These are phyloP conservation scores for Yamadazyma atlantica DNA, from an alignment of 1,139 yeast species.

Conservation along the genomic window DNA sequence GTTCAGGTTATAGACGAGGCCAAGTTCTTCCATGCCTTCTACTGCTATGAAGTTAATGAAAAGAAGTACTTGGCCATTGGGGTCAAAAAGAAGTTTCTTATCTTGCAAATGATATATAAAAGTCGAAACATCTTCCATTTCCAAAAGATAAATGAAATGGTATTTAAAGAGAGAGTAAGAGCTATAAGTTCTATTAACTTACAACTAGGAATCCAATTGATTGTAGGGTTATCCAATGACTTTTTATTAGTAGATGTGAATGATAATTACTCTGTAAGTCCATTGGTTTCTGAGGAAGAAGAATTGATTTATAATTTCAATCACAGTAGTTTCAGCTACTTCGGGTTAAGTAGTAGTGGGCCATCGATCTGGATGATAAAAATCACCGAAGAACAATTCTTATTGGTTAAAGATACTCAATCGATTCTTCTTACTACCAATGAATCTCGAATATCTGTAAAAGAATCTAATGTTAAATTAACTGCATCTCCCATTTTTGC, in stretches of 20 bases:
- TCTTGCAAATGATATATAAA: conserved; percentile 29
- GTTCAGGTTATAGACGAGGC: conserved; percentile 32
- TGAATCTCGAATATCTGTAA: conserved; percentile 11
- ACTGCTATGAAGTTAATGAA: conserved; percentile 20
- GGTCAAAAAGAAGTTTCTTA: conserved; percentile 29
- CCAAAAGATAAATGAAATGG: conserved; percentile 23
- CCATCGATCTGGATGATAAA: conserved; percentile 25
- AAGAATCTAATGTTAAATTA: conserved; percentile 26
- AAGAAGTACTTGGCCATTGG: conserved; percentile 28
- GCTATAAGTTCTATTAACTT: conserved; percentile 17
- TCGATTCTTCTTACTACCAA: conserved; percentile 12
- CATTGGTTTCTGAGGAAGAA: conserved; percentile 16
- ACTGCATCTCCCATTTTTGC: conserved; percentile 33
- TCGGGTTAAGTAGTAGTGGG: conserved; percentile 24
- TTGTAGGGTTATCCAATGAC: conserved; percentile 29
- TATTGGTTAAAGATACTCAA: conserved; percentile 32
- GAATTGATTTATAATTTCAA: conserved; percentile 18
- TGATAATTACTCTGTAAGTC: conserved; percentile 17
- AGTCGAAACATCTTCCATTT: conserved; percentile 33
- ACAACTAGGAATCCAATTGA: conserved; percentile 15
- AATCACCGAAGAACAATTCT: conserved; percentile 15
- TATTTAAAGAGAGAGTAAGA: conserved; percentile 31
- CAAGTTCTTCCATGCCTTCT: conserved; percentile 16
- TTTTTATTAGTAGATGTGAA: conserved; percentile 28
- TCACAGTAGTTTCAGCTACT: conserved; percentile 28